Evolutionary conservation across 2,329 filamentous ascomycete genomes (phyloP).

Genomic region (Tolypocladium nubicola): DNA sequence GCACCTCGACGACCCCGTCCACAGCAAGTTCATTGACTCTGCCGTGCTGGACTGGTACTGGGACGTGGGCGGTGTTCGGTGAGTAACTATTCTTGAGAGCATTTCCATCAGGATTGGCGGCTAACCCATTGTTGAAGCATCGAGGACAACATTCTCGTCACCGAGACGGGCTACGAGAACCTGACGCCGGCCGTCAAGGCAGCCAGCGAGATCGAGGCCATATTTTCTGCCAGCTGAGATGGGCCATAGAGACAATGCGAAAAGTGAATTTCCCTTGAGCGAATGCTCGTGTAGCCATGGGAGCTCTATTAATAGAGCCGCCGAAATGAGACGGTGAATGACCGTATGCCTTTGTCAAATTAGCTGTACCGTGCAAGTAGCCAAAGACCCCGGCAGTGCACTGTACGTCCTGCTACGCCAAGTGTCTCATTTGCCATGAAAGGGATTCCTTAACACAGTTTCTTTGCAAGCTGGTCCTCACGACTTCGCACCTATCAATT

Average conservation of each 20-base stretch:
- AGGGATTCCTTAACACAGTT: not conserved
- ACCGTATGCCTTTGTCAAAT: not conserved
- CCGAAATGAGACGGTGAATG: too few relatives aligned
- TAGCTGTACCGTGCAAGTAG: not conserved
- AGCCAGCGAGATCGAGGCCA: slow-evolving; percentile 45
- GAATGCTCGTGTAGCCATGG: too few relatives aligned
- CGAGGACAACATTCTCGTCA: slow-evolving; percentile 66
- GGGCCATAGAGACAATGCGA: not conserved
- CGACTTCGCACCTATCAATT: not conserved
- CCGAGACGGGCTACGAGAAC: slow-evolving; percentile 58
- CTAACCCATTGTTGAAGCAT: slow-evolving; percentile 26
- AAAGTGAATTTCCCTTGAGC: too few relatives aligned
- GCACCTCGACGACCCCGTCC: slow-evolving; percentile 60
- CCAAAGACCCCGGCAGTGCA: not conserved
- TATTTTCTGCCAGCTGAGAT: slow-evolving; percentile 2
- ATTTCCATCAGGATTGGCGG: not conserved
- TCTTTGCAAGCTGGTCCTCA: not conserved
- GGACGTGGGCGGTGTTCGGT: slow-evolving; percentile 67
- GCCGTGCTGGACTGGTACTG: slow-evolving; percentile 69
- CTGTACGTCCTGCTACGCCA: not conserved
- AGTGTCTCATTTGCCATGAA: not conserved
- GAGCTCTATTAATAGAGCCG: too few relatives aligned
- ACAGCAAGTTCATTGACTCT: slow-evolving; percentile 67
- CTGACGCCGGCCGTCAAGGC: slow-evolving; percentile 63
- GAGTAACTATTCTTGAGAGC: slow-evolving; percentile 14